phyloP scores from a whole-genome alignment of 2,329 filamentous ascomycete genomes.

The Fusarium pseudoanthophilum region DNA sequence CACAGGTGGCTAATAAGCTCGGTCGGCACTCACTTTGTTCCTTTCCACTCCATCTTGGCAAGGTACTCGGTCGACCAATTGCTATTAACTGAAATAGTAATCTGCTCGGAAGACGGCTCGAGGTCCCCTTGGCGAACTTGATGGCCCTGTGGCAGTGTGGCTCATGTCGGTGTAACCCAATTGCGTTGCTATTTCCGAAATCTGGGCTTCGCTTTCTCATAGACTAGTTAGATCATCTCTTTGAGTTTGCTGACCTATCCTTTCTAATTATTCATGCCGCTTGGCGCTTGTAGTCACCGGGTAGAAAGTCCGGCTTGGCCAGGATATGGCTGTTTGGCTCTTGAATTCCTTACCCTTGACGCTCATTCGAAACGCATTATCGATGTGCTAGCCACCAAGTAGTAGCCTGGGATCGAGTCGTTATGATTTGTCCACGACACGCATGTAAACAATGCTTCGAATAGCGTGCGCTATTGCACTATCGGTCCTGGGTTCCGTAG shows the following conservation, averaged over 20 bases:
- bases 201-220: neutral
- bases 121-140: slow-evolving; percentile 26
- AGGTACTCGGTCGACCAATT: slow-evolving; percentile 14
- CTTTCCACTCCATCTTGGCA: slow-evolving; percentile 16
- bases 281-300: slow-evolving; percentile 25
- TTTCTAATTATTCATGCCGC: neutral
- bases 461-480: neutral
- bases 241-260: slow-evolving; percentile 3
- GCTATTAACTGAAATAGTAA: neutral
- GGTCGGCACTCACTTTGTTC: slow-evolving; percentile 17
- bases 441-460: slow-evolving; percentile 6
- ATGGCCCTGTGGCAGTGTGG: slow-evolving; percentile 1
- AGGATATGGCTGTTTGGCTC: neutral
- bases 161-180: slow-evolving; percentile 13
- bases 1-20: slow-evolving; percentile 44
- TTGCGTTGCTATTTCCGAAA: slow-evolving; percentile 1
- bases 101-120: slow-evolving; percentile 33
- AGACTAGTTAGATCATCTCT: neutral
- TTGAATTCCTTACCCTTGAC: slow-evolving; percentile 4
- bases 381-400: slow-evolving; percentile 24
- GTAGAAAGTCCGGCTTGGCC: slow-evolving; percentile 23
- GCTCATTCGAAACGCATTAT: neutral
- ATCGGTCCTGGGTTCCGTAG: neutral
- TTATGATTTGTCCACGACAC: slow-evolving; percentile 18
- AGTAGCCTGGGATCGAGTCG: slow-evolving; percentile 11